phyloP scores from a whole-genome alignment of 83 land plant genomes.

The Isoetes engelmannii region DNA sequence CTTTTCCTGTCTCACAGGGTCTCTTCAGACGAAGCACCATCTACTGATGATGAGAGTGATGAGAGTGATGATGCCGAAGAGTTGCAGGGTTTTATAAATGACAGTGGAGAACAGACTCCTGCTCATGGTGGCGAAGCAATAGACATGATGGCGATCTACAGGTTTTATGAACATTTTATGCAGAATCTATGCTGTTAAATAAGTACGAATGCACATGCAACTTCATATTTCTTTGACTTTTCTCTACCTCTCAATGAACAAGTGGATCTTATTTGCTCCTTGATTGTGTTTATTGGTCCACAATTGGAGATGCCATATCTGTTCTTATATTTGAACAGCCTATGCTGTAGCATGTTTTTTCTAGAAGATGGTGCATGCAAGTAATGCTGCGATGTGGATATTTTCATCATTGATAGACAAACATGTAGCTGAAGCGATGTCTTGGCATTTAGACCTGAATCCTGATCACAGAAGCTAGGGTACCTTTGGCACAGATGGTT shows the following conservation, averaged over 20 bases:
- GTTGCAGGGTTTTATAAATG: conserved; percentile 79
- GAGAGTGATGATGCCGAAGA: conserved; percentile 33
- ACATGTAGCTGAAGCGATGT: too few relatives aligned
- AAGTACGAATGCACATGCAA: not conserved
- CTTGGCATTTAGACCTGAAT: too few relatives aligned
- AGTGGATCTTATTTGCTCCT: not conserved
- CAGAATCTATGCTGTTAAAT: not conserved
- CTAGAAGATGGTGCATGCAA: too few relatives aligned
- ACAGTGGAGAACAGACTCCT: conserved; percentile 36
- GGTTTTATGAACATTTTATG: conserved; percentile 19
- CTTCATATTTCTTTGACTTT: not conserved
- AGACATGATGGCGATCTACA: conserved; percentile 95
- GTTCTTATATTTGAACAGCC: too few relatives aligned
- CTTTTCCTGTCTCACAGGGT: conserved; percentile 41
- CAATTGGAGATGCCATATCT: too few relatives aligned
- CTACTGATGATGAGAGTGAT: conserved; percentile 64
- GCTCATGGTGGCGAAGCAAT: conserved; percentile 32
- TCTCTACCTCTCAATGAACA: not conserved
- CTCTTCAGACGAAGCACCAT: conserved; percentile 54
- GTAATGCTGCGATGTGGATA: too few relatives aligned
- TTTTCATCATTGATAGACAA: too few relatives aligned
- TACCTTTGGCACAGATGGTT: too few relatives aligned
- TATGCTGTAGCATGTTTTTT: too few relatives aligned
- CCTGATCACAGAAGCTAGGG: too few relatives aligned
- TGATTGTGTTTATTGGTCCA: not conserved